Evolutionary conservation across 2,329 filamentous ascomycete species (phyloP).

Genomic region (Periconia sp.): DNA sequence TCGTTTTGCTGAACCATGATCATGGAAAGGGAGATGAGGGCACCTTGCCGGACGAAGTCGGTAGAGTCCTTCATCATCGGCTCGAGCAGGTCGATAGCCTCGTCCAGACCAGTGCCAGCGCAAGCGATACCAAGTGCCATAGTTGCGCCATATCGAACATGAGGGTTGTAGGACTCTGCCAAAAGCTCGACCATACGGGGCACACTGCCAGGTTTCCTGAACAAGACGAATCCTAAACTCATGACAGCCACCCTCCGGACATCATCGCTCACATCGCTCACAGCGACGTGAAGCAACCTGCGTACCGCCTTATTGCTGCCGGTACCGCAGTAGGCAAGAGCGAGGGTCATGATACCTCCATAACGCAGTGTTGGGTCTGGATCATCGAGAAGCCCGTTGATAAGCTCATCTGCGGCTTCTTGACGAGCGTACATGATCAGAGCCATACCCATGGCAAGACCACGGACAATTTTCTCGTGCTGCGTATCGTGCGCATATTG

Average conservation of each 20-base stretch:
- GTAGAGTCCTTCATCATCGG: conserved; percentile 99
- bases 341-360: conserved; percentile 98
- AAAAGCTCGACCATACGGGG: conserved; percentile 98
- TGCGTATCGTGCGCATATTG: conserved; percentile 97
- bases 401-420: conserved; percentile 91
- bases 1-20: conserved; percentile 99
- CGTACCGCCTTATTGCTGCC: conserved; percentile 99
- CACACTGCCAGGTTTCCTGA: conserved; percentile 95
- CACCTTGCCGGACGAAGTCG: conserved; percentile 97
- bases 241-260: conserved; percentile 95
- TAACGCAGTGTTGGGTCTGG: conserved; percentile 93
- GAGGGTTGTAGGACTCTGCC: conserved; percentile 98
- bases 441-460: conserved; percentile 94
- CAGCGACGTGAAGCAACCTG: conserved; percentile 91
- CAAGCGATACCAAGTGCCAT: conserved; percentile 99
- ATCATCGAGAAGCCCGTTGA: conserved; percentile 90
- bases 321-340: conserved; percentile 94
- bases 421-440: conserved; percentile 98
- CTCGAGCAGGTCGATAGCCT: conserved; percentile 94
- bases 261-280: conserved; percentile 98
- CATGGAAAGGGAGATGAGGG: conserved; percentile 93
- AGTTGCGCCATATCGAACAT: conserved; percentile 95
- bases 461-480: conserved; percentile 98
- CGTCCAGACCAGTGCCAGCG: conserved; percentile 91
- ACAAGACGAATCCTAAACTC: conserved; percentile 97